Percentiles rank a stretch among this genome's conserved stretches.
These are phyloP conservation scores for Suillus plorans DNA, from an alignment of 768 basidiomycete species.

Conservation along the genomic window DNA sequence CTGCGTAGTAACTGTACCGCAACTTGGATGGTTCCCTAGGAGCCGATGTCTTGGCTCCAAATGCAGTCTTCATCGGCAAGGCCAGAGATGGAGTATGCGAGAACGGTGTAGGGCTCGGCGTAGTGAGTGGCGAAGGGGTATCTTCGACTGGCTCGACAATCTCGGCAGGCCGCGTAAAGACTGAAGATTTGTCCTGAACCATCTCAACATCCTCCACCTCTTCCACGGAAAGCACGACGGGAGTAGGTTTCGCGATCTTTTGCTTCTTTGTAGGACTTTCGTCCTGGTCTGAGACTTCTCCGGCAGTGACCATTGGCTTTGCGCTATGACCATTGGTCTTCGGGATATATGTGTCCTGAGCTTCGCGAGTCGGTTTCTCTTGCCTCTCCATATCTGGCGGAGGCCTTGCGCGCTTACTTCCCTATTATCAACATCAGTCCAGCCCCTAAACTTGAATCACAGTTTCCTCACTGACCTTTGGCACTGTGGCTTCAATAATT, in stretches of 20 bases:
- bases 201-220: slow-evolving; percentile 35
- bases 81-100: slow-evolving; percentile 15
- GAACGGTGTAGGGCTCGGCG: slow-evolving; percentile 7
- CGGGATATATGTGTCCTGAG: slow-evolving; percentile 2
- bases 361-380: slow-evolving; percentile 12
- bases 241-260: slow-evolving; percentile 35
- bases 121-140: slow-evolving; percentile 15
- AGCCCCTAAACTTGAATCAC: neutral
- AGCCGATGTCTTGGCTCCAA: slow-evolving; percentile 47
- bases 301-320: slow-evolving; percentile 23
- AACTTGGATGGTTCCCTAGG: slow-evolving; percentile 82
- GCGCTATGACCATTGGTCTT: slow-evolving; percentile 16
- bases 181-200: slow-evolving; percentile 20
- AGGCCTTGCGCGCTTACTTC: slow-evolving; percentile 76
- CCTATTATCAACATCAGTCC: slow-evolving; percentile 40
- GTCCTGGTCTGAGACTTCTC: slow-evolving; percentile 40
- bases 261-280: slow-evolving; percentile 46
- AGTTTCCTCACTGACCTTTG: slow-evolving; percentile 48
- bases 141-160: slow-evolving; percentile 39
- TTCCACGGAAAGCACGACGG: neutral
- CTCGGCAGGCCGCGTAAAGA: slow-evolving; percentile 34
- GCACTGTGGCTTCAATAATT: slow-evolving; percentile 76
- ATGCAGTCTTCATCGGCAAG: slow-evolving; percentile 18
- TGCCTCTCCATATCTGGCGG: slow-evolving; percentile 53
- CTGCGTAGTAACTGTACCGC: slow-evolving; percentile 67